phyloP scores from a whole-genome alignment of 1,284 basidiomycete genomes.

The Marasmius fiardii region DNA sequence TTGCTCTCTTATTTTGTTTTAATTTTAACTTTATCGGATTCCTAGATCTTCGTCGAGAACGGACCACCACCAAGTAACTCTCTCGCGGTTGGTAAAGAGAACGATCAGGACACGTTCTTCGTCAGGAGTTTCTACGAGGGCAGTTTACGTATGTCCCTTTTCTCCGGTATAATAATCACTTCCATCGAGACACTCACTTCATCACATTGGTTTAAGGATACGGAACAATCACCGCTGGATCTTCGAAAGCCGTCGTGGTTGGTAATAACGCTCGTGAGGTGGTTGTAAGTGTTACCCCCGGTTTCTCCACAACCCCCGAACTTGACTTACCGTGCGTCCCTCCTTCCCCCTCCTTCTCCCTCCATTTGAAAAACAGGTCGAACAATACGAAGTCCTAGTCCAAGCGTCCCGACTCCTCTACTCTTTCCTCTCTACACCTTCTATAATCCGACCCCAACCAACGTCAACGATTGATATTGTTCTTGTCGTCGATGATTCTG shows the following conservation, averaged over 20 bases:
- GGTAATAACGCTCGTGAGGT: slow-evolving; percentile 17
- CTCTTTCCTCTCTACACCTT: slow-evolving; percentile 2
- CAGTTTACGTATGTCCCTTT: no score
- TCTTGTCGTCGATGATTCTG: slow-evolving; percentile 43
- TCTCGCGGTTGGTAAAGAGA: slow-evolving; percentile 19
- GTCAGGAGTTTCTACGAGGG: slow-evolving; percentile 22
- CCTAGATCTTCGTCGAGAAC: slow-evolving; percentile 18
- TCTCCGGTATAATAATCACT: no score
- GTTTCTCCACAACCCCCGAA: neutral
- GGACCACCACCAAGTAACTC: slow-evolving; percentile 19
- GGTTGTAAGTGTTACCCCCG: neutral
- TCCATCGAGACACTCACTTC: neutral
- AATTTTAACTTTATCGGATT: neutral
- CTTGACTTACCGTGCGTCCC: neutral
- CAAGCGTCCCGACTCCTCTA: neutral
- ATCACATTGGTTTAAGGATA: neutral
- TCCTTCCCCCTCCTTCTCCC: no score
- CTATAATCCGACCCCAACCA: slow-evolving; percentile 16
- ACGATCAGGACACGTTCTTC: slow-evolving; percentile 17
- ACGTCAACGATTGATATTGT: slow-evolving; percentile 27
- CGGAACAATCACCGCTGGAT: neutral
- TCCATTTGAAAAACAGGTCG: no score
- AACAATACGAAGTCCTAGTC: slow-evolving; percentile 23
- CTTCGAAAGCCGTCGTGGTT: neutral
- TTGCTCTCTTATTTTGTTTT: no score